Conservation (phyloP, 176 grass and related monocot species). For the Cenchrus americanus region DNA sequence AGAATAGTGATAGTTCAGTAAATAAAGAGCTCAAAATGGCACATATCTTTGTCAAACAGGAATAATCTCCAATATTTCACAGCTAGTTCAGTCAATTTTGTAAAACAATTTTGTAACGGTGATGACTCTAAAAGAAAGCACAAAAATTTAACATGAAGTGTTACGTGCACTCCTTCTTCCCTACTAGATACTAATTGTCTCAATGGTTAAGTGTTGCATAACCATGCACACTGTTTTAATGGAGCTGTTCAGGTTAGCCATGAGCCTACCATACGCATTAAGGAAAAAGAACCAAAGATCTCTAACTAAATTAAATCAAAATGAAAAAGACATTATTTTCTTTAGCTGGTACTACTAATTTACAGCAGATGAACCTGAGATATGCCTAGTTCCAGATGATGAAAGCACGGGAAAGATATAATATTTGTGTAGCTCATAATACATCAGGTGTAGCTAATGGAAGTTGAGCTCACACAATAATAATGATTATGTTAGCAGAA, state of each 20-base stretch:
- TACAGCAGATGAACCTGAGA: neutral
- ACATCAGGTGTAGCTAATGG: neutral
- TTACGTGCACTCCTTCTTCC: neutral
- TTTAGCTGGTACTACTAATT: neutral
- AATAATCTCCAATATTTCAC: too few relatives aligned
- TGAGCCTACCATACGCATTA: neutral
- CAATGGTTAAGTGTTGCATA: neutral
- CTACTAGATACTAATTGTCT: neutral
- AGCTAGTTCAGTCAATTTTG: too few relatives aligned
- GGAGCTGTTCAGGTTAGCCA: neutral
- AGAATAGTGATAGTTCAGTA: too few relatives aligned
- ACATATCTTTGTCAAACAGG: too few relatives aligned
- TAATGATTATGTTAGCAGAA: neutral
- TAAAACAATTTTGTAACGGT: too few relatives aligned
- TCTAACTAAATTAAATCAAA: neutral
- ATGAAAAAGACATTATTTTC: neutral
- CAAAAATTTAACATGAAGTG: neutral
- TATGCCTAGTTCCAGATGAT: conserved; percentile 15
- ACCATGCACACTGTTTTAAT: neutral
- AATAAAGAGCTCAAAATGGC: too few relatives aligned
- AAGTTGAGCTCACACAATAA: too few relatives aligned
- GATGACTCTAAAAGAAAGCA: too few relatives aligned
- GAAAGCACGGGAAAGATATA: neutral
- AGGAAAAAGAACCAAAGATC: neutral
- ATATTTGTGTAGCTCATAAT: neutral